These are phyloP conservation scores for Irineochytrium annulatum DNA, from an alignment of 192 early-diverging fungal genomes.

Conservation along the genomic window DNA sequence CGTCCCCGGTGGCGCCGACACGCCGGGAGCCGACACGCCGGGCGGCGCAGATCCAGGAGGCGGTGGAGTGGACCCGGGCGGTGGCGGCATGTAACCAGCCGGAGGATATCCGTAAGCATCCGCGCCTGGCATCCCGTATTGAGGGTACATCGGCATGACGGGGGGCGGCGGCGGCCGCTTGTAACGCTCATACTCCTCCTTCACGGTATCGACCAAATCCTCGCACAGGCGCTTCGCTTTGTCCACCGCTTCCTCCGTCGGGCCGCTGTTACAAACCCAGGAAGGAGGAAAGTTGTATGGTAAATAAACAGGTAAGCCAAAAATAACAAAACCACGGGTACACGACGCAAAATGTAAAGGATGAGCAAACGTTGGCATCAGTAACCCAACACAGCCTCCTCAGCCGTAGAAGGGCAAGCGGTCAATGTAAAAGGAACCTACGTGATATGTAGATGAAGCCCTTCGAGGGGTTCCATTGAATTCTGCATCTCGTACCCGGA, in stretches of 20 bases:
- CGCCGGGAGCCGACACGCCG: no score
- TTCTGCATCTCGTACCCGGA: constrained; percentile 72
- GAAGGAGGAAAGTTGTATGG: not conserved
- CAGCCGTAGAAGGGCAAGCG: not conserved
- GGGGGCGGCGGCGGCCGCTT: constrained; percentile 18
- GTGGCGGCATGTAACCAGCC: no score
- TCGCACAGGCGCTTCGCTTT: constrained; percentile 65
- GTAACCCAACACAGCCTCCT: not conserved
- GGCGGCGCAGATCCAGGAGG: no score
- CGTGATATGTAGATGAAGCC: constrained; percentile 79
- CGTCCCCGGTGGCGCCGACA: not conserved
- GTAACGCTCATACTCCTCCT: constrained; percentile 57
- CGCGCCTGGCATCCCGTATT: no score
- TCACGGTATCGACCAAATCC: constrained; percentile 77
- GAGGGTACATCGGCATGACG: not conserved
- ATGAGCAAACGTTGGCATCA: not conserved
- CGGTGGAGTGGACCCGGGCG: no score
- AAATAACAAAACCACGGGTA: not conserved
- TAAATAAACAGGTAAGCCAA: not conserved
- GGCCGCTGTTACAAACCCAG: constrained; percentile 38
- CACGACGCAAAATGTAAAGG: not conserved
- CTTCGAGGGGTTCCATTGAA: constrained; percentile 66
- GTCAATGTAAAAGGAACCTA: constrained; percentile 34
- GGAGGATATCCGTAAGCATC: not conserved
- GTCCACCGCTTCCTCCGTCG: constrained; percentile 61